Conservation (phyloP, 371 early-diverging fungal species). For the Mucor racemosus region DNA sequence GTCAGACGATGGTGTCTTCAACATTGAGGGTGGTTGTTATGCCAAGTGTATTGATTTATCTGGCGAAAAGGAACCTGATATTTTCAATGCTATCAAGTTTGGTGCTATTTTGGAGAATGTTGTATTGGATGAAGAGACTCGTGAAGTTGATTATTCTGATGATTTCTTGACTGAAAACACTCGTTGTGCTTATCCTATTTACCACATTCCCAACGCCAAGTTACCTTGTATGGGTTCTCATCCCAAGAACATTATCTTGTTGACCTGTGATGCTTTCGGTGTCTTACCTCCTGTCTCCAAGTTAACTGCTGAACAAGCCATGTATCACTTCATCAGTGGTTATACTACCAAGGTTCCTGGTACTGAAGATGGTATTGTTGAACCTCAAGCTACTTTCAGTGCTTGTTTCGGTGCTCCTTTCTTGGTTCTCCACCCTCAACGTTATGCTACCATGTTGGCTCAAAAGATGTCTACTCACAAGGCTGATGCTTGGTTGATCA, state of each 20-base stretch:
- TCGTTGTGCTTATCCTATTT: constrained; percentile 96
- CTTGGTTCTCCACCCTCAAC: constrained; percentile 95
- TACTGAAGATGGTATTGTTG: constrained; percentile 95
- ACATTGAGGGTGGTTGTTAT: constrained; percentile 99
- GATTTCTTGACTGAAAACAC: constrained; percentile 94
- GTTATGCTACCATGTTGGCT: constrained; percentile 97
- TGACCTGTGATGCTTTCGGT: constrained; percentile 98
- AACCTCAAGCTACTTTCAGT: constrained; percentile 93
- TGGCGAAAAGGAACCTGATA: constrained; percentile 97
- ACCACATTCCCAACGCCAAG: constrained; percentile 96
- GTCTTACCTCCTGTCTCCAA: constrained; percentile 95
- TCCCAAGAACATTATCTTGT: constrained; percentile 95
- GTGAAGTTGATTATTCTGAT: constrained; percentile 89
- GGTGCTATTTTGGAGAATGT: constrained; percentile 97
- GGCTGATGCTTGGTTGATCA: constrained; percentile 95
- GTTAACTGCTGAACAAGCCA: constrained; percentile 89
- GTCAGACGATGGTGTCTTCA: constrained; percentile 95
- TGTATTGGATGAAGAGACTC: constrained; percentile 80
- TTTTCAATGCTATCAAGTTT: constrained; percentile 92
- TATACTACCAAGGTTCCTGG: constrained; percentile 95
- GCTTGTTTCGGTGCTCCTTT: constrained; percentile 97
- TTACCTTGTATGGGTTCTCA: constrained; percentile 93
- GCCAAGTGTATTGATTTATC: constrained; percentile 96
- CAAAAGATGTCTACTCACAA: constrained; percentile 90
- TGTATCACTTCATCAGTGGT: constrained; percentile 97